These are phyloP conservation scores for Curvularia sp. DNA, from an alignment of 2,329 filamentous ascomycete genomes.

Conservation along the genomic window DNA sequence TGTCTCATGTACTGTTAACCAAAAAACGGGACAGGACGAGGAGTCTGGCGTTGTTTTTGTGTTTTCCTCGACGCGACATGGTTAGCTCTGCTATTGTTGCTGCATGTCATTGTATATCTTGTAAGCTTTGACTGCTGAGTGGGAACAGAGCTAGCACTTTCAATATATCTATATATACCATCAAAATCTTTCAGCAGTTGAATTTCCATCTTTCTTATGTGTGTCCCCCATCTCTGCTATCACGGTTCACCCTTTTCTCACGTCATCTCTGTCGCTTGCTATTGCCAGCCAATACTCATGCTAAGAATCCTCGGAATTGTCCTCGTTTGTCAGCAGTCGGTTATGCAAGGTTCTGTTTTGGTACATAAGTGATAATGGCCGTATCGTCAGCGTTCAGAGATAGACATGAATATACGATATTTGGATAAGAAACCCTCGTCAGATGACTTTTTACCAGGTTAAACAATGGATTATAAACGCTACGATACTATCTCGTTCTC, in stretches of 20 bases:
- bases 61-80: not conserved
- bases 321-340: too few relatives aligned
- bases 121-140: not conserved
- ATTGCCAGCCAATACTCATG: not conserved
- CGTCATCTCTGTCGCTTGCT: not conserved
- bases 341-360: too few relatives aligned
- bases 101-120: not conserved
- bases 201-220: not conserved
- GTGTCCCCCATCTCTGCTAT: not conserved
- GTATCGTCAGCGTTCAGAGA: too few relatives aligned
- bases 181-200: not conserved
- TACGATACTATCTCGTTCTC: too few relatives aligned
- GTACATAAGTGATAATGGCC: too few relatives aligned
- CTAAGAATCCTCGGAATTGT: not conserved
- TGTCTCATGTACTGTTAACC: constrained; percentile 9
- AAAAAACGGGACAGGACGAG: constrained; percentile 6
- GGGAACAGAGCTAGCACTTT: not conserved
- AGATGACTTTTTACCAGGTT: too few relatives aligned
- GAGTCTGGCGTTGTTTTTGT: constrained; percentile 9
- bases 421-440: too few relatives aligned
- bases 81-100: not conserved
- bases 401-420: too few relatives aligned
- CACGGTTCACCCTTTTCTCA: not conserved
- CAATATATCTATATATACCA: not conserved
- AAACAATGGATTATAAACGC: too few relatives aligned